These are phyloP conservation scores for Zasmidium cellare DNA, from an alignment of 2,329 filamentous ascomycete species.

Conservation along the genomic window DNA sequence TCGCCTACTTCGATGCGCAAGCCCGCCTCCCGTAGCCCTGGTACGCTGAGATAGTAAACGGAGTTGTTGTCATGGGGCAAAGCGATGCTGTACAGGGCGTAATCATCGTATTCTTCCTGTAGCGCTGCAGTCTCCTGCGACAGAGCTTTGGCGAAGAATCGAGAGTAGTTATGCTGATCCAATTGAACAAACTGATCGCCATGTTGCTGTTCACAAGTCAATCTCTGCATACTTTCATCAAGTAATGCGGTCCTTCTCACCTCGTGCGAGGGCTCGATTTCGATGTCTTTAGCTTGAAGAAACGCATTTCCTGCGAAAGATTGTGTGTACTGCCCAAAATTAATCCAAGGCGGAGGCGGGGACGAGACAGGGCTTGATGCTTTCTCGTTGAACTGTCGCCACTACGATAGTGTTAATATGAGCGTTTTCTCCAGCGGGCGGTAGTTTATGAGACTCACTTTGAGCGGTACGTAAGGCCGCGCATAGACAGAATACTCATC, in stretches of 20 bases:
- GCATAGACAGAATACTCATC: conserved; percentile 30
- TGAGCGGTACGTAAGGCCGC: conserved; percentile 21
- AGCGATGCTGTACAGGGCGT: conserved; percentile 21
- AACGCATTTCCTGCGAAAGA: conserved; percentile 15
- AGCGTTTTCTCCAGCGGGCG: too few relatives aligned
- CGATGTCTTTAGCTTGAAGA: neutral
- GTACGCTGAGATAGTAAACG: conserved; percentile 20
- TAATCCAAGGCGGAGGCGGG: conserved; percentile 11
- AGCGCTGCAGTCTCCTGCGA: conserved; percentile 15
- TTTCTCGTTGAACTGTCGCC: conserved; percentile 16
- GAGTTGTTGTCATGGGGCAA: conserved; percentile 1
- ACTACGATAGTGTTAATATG: neutral
- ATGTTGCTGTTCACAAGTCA: neutral
- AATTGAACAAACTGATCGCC: neutral
- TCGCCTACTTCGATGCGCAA: conserved; percentile 25
- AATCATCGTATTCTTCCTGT: conserved; percentile 21
- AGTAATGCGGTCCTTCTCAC: neutral
- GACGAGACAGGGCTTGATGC: conserved; percentile 12
- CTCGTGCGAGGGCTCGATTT: neutral
- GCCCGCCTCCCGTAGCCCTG: conserved; percentile 25
- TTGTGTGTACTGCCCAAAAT: conserved; percentile 13
- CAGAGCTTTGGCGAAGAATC: conserved; percentile 16
- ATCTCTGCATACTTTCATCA: too few relatives aligned
- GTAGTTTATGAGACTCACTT: conserved; percentile 2
- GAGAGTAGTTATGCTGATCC: conserved; percentile 5